Evolutionary conservation across 2,329 filamentous ascomycete genomes (phyloP).

Genomic region (Epichloe sibirici): DNA sequence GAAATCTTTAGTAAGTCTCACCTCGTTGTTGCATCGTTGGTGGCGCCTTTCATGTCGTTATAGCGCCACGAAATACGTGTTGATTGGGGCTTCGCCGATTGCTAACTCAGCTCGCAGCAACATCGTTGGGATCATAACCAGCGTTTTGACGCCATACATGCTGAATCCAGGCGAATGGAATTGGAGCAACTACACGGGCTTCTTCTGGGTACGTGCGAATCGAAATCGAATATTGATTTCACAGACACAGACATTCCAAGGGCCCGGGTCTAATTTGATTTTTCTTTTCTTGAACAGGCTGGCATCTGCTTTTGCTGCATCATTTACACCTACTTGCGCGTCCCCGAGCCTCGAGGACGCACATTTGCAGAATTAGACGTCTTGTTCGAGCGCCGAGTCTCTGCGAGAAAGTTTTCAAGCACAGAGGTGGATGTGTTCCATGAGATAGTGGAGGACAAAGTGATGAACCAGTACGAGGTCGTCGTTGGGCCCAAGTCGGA

Average conservation of each 20-base stretch:
- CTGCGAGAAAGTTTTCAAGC: conserved; percentile 58
- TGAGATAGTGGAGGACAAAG: conserved; percentile 33
- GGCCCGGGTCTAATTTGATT: background rate
- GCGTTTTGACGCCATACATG: conserved; percentile 83
- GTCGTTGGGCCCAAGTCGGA: conserved; percentile 13
- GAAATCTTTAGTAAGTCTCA: conserved; percentile 54
- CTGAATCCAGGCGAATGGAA: conserved; percentile 78
- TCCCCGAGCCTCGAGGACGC: conserved; percentile 65
- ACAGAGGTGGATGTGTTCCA: conserved; percentile 45
- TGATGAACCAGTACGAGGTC: conserved; percentile 37
- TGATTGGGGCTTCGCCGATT: background rate
- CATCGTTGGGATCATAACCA: conserved; percentile 68
- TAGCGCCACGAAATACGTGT: too few relatives aligned
- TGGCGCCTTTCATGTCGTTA: too few relatives aligned
- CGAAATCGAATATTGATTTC: background rate
- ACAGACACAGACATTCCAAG: background rate
- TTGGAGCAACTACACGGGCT: conserved; percentile 78
- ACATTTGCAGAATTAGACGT: conserved; percentile 80
- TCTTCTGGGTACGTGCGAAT: conserved; percentile 57
- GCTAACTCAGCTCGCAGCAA: conserved; percentile 37
- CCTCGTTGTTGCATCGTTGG: background rate
- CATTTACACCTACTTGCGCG: conserved; percentile 49
- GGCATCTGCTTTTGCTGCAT: conserved; percentile 71
- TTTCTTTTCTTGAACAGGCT: conserved; percentile 28
- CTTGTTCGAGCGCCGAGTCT: conserved; percentile 63